phyloP scores from a whole-genome alignment of 2,329 filamentous ascomycete species.

The Harringtonia lauricola region DNA sequence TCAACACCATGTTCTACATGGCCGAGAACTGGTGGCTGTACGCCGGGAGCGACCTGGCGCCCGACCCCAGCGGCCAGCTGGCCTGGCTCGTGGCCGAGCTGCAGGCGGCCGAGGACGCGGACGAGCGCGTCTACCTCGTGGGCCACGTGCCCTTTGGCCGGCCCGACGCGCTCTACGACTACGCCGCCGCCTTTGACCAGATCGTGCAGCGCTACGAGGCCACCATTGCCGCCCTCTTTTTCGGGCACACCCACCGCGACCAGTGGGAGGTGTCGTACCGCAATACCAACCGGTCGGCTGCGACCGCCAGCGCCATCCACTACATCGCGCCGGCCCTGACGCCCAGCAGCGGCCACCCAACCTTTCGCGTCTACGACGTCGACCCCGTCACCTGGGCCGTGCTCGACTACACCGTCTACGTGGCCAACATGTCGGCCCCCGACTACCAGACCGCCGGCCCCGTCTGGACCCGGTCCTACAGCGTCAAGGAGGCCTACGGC shows the following conservation, averaged over 20 bases:
- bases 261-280: conserved; percentile 45
- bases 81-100: conserved; percentile 43
- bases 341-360: conserved; percentile 42
- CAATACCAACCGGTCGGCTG: conserved; percentile 26
- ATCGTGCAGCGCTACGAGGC: conserved; percentile 38
- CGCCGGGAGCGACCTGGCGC: conserved; percentile 32
- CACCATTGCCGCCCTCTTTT: conserved; percentile 44
- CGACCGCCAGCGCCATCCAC: conserved; percentile 35
- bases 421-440: conserved; percentile 36
- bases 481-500: conserved; percentile 41
- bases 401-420: conserved; percentile 40
- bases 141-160: conserved; percentile 45
- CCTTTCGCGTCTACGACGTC: conserved; percentile 46
- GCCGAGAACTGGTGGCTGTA: conserved; percentile 45
- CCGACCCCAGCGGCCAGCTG: conserved; percentile 40
- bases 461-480: conserved; percentile 42
- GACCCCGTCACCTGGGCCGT: conserved; percentile 44
- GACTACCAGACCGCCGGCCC: conserved; percentile 32
- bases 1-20: conserved; percentile 49
- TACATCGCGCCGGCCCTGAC: conserved; percentile 45
- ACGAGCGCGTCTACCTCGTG: conserved; percentile 43
- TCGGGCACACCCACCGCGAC: conserved; percentile 44
- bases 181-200: conserved; percentile 39
- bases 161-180: conserved; percentile 37
- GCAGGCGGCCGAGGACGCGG: conserved; percentile 34